These are phyloP conservation scores for Barnettozyma populi DNA, from an alignment of 805 yeast species.

Conservation along the genomic window DNA sequence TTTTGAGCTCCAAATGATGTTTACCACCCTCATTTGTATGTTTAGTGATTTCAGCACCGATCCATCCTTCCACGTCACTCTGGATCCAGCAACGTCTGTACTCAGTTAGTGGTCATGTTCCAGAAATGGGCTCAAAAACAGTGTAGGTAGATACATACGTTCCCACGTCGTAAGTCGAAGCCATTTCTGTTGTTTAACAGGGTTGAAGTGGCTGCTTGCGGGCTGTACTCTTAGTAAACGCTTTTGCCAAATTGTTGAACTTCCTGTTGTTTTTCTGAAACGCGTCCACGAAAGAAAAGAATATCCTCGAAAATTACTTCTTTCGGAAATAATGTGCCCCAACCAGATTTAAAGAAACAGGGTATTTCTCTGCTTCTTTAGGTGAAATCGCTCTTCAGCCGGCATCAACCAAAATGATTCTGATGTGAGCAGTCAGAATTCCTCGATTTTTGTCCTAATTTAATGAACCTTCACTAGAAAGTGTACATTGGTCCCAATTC, in stretches of 20 bases:
- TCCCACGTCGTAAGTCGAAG: constrained; percentile 45
- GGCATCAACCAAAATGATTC: too few relatives aligned
- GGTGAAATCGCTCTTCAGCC: too few relatives aligned
- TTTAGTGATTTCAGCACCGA: constrained; percentile 57
- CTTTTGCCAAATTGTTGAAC: neutral
- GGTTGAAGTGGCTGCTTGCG: constrained; percentile 1
- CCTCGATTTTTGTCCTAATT: too few relatives aligned
- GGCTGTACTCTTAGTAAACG: neutral
- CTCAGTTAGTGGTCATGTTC: constrained; percentile 24
- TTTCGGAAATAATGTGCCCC: neutral
- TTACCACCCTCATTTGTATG: constrained; percentile 38
- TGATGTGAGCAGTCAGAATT: too few relatives aligned
- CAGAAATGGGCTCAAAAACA: neutral
- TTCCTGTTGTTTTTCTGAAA: neutral
- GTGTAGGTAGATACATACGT: constrained; percentile 35
- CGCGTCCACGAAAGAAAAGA: constrained; percentile 1
- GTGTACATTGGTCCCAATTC: too few relatives aligned
- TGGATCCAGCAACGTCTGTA: constrained; percentile 73
- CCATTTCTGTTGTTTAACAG: constrained; percentile 22
- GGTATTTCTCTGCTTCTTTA: too few relatives aligned
- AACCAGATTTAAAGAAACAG: neutral
- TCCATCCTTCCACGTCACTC: constrained; percentile 64
- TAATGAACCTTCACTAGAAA: too few relatives aligned
- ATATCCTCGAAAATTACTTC: constrained; percentile 2
- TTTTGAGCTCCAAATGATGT: constrained; percentile 43